phyloP scores from a whole-genome alignment of 1,139 yeast species.

The Hanseniaspora gamundiae region DNA sequence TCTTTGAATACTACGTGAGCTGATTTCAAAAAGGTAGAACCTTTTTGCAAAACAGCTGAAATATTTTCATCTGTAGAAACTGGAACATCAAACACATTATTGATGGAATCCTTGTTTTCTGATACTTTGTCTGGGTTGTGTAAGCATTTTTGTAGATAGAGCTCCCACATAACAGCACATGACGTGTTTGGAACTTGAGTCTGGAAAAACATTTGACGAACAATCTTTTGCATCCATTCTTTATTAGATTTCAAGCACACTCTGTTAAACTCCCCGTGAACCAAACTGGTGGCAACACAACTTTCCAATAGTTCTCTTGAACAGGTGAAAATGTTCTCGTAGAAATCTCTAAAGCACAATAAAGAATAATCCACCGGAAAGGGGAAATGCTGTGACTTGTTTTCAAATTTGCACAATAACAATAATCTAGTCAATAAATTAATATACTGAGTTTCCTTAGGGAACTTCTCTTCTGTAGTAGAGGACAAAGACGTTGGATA shows the following conservation, averaged over 20 bases:
- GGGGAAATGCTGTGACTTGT: conserved; percentile 46
- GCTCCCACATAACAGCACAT: conserved; percentile 26
- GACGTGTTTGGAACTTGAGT: conserved; percentile 20
- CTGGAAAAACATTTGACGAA: conserved; percentile 48
- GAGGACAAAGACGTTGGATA: conserved; percentile 23
- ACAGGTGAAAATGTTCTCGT: conserved; percentile 40
- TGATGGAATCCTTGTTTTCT: conserved; percentile 20
- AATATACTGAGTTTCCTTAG: conserved; percentile 28
- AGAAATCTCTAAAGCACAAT: conserved; percentile 54
- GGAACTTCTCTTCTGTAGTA: conserved; percentile 23
- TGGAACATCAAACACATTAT: conserved; percentile 20
- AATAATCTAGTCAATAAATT: conserved; percentile 47
- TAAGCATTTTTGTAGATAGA: conserved; percentile 21
- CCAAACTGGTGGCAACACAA: conserved; percentile 38
- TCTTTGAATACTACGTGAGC: conserved; percentile 11
- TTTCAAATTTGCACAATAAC: conserved; percentile 40
- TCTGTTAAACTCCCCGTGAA: conserved; percentile 40
- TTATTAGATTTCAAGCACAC: conserved; percentile 23
- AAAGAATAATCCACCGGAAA: conserved; percentile 62
- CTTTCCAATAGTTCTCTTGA: conserved; percentile 47
- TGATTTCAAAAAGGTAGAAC: conserved; percentile 15
- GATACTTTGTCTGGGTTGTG: conserved; percentile 22
- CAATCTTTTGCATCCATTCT: conserved; percentile 46
- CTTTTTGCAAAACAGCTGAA: conserved; percentile 16
- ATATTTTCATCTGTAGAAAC: conserved; percentile 11